Conservation (phyloP, 2,329 filamentous ascomycete species). For the Blumeria hordei region DNA sequence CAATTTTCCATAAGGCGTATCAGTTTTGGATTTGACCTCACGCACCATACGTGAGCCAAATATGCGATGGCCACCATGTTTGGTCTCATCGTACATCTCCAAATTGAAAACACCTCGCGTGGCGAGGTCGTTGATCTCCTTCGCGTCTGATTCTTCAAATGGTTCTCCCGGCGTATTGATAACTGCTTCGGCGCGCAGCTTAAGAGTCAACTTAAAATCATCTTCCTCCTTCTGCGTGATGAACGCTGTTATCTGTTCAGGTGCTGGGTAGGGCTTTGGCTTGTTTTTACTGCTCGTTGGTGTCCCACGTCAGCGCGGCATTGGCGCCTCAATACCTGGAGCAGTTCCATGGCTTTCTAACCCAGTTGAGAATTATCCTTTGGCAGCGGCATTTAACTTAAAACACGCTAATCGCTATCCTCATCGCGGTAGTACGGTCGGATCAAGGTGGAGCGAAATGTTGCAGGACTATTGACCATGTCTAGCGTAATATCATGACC, state of each 20-base stretch:
- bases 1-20: background rate
- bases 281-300: too few species aligned
- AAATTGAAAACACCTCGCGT: background rate
- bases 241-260: too few species aligned
- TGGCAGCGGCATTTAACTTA: background rate
- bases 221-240: background rate
- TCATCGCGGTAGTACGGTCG: background rate
- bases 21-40: background rate
- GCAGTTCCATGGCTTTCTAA: background rate
- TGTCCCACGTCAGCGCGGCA: too few species aligned
- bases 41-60: background rate
- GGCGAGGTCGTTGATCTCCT: background rate
- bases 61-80: background rate
- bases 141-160: background rate
- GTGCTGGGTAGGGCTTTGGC: too few species aligned
- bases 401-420: background rate
- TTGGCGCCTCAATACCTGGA: too few species aligned
- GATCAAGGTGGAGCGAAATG: conserved; percentile 1
- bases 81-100: background rate
- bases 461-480: background rate
- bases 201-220: background rate
- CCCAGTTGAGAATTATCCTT: background rate
- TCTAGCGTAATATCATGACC: background rate
- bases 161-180: background rate
- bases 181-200: background rate